Conservation (phyloP, 768 basidiomycete genomes). For the Kwoniella shandongensis region DNA sequence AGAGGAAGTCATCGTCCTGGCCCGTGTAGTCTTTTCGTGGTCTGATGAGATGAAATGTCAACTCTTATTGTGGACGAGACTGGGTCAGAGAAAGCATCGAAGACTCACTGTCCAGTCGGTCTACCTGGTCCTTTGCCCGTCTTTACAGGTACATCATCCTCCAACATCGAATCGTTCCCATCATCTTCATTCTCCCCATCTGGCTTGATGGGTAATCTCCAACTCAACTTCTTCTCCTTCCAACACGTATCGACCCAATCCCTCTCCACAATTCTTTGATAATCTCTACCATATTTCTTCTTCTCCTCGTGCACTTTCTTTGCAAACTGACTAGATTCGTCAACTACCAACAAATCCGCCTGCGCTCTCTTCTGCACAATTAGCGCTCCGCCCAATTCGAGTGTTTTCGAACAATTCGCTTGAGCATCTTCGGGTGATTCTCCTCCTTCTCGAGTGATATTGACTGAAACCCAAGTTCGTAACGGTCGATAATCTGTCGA, state of each 20-base stretch:
- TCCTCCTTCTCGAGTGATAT: constrained; percentile 17
- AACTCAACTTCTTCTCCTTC: constrained; percentile 22
- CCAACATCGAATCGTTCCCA: constrained; percentile 27
- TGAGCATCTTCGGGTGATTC: constrained; percentile 29
- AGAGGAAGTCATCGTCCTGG: constrained; percentile 43
- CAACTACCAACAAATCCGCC: constrained; percentile 41
- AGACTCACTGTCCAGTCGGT: constrained; percentile 44
- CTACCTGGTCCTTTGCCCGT: constrained; percentile 35
- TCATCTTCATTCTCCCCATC: constrained; percentile 6
- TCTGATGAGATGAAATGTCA: constrained; percentile 9
- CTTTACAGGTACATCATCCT: constrained; percentile 22
- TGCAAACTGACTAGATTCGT: constrained; percentile 23
- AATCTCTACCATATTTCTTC: constrained; percentile 20
- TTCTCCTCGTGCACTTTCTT: constrained; percentile 24
- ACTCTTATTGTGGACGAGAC: background rate
- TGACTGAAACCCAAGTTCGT: constrained; percentile 38
- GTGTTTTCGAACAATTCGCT: background rate
- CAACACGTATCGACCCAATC: constrained; percentile 43
- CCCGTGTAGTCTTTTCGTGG: constrained; percentile 37
- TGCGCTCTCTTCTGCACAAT: constrained; percentile 26
- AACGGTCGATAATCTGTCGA: constrained; percentile 22
- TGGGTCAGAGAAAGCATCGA: background rate
- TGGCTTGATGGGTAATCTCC: constrained; percentile 5
- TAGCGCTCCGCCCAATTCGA: constrained; percentile 30
- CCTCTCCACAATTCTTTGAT: constrained; percentile 37